phyloP scores from a whole-genome alignment of 371 early-diverging fungal genomes.

The Mucor racemosus region DNA sequence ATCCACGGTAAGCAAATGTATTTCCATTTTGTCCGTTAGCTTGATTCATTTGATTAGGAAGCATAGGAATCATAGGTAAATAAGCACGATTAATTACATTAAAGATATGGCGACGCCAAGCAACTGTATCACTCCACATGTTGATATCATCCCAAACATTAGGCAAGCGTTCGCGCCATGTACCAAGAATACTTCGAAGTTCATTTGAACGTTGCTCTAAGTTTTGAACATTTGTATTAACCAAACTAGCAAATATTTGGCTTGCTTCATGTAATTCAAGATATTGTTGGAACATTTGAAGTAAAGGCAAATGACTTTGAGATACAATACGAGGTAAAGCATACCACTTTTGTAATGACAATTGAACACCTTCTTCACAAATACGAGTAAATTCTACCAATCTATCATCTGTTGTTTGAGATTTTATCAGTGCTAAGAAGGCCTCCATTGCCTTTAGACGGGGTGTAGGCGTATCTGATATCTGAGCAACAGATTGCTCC shows the following conservation, averaged over 20 bases:
- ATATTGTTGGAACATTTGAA: constrained; percentile 94
- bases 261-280: constrained; percentile 94
- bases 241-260: constrained; percentile 83
- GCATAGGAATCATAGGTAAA: constrained; percentile 81
- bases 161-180: constrained; percentile 98
- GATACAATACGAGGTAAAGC: constrained; percentile 83
- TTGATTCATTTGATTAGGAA: constrained; percentile 55
- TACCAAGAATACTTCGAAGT: constrained; percentile 87
- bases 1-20: constrained; percentile 95
- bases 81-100: constrained; percentile 94
- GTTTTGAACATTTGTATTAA: constrained; percentile 76
- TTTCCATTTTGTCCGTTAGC: constrained; percentile 63
- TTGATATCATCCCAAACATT: constrained; percentile 97
- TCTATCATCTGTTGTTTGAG: constrained; percentile 69
- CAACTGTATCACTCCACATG: constrained; percentile 97
- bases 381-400: constrained; percentile 76
- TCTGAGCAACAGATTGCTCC: constrained; percentile 62
- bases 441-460: constrained; percentile 89
- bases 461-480: constrained; percentile 67
- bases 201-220: constrained; percentile 86
- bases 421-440: constrained; percentile 76
- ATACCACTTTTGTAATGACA: constrained; percentile 88
- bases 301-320: constrained; percentile 82
- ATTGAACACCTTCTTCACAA: constrained; percentile 89
- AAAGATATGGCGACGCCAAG: constrained; percentile 98